Conservation (phyloP, 208 protist species). For the Trypanosomatidae sp. region DNA sequence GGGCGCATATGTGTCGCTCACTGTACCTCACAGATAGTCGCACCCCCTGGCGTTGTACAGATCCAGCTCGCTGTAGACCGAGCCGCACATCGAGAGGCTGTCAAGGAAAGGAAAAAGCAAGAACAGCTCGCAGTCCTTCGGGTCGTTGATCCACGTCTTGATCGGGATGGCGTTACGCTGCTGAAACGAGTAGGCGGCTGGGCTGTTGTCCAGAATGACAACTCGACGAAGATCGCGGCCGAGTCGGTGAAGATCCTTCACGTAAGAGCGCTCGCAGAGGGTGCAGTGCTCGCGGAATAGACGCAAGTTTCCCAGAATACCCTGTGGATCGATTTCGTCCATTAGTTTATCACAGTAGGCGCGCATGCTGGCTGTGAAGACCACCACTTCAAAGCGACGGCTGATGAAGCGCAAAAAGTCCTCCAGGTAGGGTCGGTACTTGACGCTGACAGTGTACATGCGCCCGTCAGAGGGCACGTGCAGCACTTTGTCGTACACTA, state of each 20-base stretch:
- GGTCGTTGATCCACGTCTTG: constrained; percentile 59
- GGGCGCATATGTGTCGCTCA: neutral
- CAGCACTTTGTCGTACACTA: constrained; percentile 44
- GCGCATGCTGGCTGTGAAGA: constrained; percentile 61
- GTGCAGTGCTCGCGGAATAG: constrained; percentile 69
- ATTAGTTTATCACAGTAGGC: constrained; percentile 54
- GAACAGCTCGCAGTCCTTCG: constrained; percentile 45
- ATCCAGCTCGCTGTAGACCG: constrained; percentile 58
- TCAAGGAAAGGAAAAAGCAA: constrained; percentile 50
- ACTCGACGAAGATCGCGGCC: constrained; percentile 45
- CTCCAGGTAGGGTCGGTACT: constrained; percentile 48
- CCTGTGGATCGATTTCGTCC: constrained; percentile 42
- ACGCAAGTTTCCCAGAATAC: constrained; percentile 41
- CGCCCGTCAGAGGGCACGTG: constrained; percentile 25
- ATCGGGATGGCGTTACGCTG: constrained; percentile 74
- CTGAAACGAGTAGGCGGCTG: constrained; percentile 65
- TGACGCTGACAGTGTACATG: constrained; percentile 42
- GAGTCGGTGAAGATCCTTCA: constrained; percentile 64
- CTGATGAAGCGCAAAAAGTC: constrained; percentile 58
- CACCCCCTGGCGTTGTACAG: constrained; percentile 37
- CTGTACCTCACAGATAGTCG: constrained; percentile 9
- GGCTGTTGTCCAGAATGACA: constrained; percentile 72
- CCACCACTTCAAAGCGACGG: constrained; percentile 55
- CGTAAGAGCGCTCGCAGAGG: constrained; percentile 32
- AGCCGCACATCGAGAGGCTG: constrained; percentile 31